Conservation (phyloP, 2,329 filamentous ascomycete species). For the Scedosporium minutisporum region DNA sequence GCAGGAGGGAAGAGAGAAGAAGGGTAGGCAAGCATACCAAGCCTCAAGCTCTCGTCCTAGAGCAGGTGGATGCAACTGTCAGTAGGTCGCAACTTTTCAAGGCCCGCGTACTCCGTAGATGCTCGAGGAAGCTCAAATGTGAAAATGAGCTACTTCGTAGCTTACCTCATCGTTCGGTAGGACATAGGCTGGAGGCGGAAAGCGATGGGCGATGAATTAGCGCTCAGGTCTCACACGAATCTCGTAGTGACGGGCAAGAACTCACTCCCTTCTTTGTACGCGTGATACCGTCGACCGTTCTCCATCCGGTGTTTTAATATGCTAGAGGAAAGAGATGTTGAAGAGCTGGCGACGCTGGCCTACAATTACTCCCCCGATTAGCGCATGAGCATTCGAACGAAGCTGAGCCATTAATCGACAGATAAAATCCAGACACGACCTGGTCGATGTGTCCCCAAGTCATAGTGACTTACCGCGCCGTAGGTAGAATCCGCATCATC, state of each 20-base stretch:
- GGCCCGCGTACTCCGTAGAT: too few species aligned
- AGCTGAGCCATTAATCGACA: too few species aligned
- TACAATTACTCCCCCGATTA: background rate
- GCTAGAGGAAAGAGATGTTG: constrained; percentile 12
- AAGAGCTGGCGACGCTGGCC: constrained; percentile 5
- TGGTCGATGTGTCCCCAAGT: too few species aligned
- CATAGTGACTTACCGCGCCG: background rate
- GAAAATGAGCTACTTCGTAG: too few species aligned
- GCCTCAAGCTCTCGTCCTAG: background rate
- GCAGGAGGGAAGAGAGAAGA: background rate
- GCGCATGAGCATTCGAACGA: too few species aligned
- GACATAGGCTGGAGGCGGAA: background rate
- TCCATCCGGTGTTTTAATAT: constrained; percentile 16
- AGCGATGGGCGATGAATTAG: background rate
- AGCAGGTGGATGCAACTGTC: background rate
- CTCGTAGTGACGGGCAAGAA: background rate
- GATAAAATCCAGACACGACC: too few species aligned
- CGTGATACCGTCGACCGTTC: constrained; percentile 18
- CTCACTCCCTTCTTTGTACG: constrained; percentile 16
- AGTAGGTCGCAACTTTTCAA: background rate
- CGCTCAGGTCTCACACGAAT: background rate
- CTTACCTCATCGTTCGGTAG: background rate
- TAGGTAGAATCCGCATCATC: background rate
- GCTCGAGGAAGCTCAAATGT: too few species aligned
- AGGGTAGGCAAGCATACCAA: background rate